Evolutionary conservation across 306 rosid genomes (phyloP), one percentile per base, ranked within the genome.

Genomic region (Trifolium subterraneum): DNA sequence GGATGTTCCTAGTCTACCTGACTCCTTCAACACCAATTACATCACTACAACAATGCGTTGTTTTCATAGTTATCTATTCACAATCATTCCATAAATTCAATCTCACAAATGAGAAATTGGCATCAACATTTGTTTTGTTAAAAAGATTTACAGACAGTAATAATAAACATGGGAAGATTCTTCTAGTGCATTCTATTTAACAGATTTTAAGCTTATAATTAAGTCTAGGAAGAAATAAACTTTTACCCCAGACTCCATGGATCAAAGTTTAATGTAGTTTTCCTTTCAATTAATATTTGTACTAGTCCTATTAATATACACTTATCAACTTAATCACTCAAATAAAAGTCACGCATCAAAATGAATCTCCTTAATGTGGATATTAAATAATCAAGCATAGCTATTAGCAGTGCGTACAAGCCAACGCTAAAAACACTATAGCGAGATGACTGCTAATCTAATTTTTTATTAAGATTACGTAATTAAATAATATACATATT

Each of bases 41-140:
- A 59, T 36, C 29, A 50, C 51, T 62, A 8, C 54, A 36, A 39
- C 36, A 38, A 41, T 41, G 27, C 19, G 22, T 27, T 27, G 10
- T 22, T 20, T 60, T 64, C 41, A 39, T 19, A 54, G 47, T 60
- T 68, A 16, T 48, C 55, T 52, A 52, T 52, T 51, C 60, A 78
- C 52, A 63, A 23, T 48, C 50, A 50, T 25, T 68, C 20, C 11
- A 10, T 45, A 29, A 47, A 68, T 42, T 68, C 60, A 68, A 29
- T 19, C 31, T 61, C 48, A 44, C 14, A 55, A 6, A 54, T 55
- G 58, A 38, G 7, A 38, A 62, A 36, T 70, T 51, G 39, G 59
- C 31, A 36, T 27, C 42, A n/a, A 44, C 51, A 18, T 38, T 54
- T n/a, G 60, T 52, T 62, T 63, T 29, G 59, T 52, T 52, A 50